These are phyloP conservation scores for Gossypium aridum DNA, from an alignment of 441 rosid genomes.

Conservation along the genomic window DNA sequence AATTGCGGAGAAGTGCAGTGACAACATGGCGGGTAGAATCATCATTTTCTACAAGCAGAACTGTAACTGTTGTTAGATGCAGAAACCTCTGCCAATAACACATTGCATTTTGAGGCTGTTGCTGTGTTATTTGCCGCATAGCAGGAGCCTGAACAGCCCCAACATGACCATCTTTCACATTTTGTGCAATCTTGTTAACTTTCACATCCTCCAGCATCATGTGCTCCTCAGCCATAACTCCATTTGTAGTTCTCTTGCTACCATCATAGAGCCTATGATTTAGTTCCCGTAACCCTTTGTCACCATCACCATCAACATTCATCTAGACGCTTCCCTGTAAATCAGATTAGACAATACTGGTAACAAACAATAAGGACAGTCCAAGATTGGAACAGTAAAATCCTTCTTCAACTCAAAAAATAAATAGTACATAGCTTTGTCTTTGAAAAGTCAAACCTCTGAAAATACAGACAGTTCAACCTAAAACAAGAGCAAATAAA, in stretches of 20 bases:
- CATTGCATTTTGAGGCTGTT: slow-evolving; percentile 32
- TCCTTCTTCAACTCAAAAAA: slow-evolving; percentile 13
- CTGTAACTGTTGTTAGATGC: slow-evolving; percentile 52
- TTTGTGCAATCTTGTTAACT: slow-evolving; percentile 21
- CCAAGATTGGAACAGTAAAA: slow-evolving; percentile 17
- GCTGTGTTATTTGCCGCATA: slow-evolving; percentile 33
- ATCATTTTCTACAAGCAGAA: slow-evolving; percentile 65
- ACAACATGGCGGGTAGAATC: slow-evolving; percentile 66
- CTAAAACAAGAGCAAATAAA: slow-evolving; percentile 15
- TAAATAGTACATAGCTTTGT: slow-evolving; percentile 22
- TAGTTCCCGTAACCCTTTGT: slow-evolving; percentile 25
- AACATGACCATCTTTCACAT: slow-evolving; percentile 33
- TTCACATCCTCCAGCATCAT: slow-evolving; percentile 20
- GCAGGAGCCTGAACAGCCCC: slow-evolving; percentile 26
- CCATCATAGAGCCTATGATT: slow-evolving; percentile 24
- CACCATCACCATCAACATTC: slow-evolving; percentile 32
- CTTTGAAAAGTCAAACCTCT: slow-evolving; percentile 27
- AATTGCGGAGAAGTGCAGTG: slow-evolving; percentile 62
- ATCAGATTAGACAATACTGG: slow-evolving; percentile 24
- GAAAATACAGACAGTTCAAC: slow-evolving; percentile 20
- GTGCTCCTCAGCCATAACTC: slow-evolving; percentile 18
- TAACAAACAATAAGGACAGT: slow-evolving; percentile 18
- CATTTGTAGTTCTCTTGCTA: slow-evolving; percentile 17
- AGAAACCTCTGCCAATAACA: slow-evolving; percentile 75
- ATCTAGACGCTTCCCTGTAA: slow-evolving; percentile 29